Conservation (phyloP, 805 yeast species). For the Yamadazyma olivae region DNA sequence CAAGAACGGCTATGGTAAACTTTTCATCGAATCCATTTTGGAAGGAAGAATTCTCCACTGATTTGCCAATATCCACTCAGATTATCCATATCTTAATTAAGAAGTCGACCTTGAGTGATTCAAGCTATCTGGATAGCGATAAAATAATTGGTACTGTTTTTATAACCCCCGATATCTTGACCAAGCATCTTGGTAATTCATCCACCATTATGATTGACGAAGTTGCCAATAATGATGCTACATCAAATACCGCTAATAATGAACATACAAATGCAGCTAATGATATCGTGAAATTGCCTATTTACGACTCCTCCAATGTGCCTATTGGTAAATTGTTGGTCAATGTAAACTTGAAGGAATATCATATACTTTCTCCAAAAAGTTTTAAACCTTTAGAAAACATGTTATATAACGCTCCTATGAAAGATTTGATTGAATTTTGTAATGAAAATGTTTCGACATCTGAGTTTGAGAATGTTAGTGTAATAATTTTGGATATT, state of each 20-base stretch:
- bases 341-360: constrained; percentile 47
- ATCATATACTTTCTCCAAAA: constrained; percentile 57
- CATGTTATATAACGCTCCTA: constrained; percentile 52
- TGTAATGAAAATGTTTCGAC: constrained; percentile 37
- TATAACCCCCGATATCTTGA: constrained; percentile 50
- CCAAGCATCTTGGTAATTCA: constrained; percentile 25
- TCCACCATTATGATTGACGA: constrained; percentile 34
- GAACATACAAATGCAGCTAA: constrained; percentile 12
- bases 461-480: constrained; percentile 49
- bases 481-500: constrained; percentile 64
- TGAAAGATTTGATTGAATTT: constrained; percentile 50
- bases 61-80: constrained; percentile 54
- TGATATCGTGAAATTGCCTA: constrained; percentile 45
- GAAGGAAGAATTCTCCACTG: constrained; percentile 73
- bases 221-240: constrained; percentile 18
- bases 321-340: constrained; percentile 59
- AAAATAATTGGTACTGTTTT: constrained; percentile 51
- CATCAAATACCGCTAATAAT: constrained; percentile 14
- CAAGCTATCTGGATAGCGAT: constrained; percentile 24
- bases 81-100: constrained; percentile 49
- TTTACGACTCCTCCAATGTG: constrained; percentile 37
- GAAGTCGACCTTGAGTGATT: constrained; percentile 15
- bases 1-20: constrained; percentile 65
- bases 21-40: constrained; percentile 63
- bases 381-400: constrained; percentile 62